phyloP scores from a whole-genome alignment of 352 stramenopile genomes.

The Blastocystis hominis region DNA sequence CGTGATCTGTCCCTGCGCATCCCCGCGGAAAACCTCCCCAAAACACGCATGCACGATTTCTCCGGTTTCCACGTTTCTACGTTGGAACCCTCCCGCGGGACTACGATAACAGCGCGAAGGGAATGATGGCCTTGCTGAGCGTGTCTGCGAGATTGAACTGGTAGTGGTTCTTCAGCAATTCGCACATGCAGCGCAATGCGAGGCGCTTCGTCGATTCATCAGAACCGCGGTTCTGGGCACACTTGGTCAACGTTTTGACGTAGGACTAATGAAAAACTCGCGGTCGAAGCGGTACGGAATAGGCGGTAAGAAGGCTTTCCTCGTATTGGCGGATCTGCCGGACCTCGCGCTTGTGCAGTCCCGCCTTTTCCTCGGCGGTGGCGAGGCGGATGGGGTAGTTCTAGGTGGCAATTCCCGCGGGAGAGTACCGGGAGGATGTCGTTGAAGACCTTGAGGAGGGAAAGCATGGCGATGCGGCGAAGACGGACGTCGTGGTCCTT shows the following conservation, averaged over 20 bases:
- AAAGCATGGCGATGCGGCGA: background rate
- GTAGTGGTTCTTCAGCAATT: constrained; percentile 22
- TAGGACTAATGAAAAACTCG: background rate
- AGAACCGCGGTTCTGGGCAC: background rate
- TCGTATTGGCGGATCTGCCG: constrained; percentile 23
- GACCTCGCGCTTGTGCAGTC: constrained; percentile 20
- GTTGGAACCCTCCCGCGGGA: too few species aligned
- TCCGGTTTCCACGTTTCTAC: background rate
- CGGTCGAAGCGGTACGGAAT: background rate
- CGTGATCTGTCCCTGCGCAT: constrained; percentile 29
- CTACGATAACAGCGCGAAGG: background rate
- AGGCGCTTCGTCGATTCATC: background rate
- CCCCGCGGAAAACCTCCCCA: constrained; percentile 3
- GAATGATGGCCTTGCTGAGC: constrained; percentile 10
- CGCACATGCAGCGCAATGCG: background rate
- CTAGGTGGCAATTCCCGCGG: background rate
- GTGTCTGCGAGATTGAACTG: constrained; percentile 49
- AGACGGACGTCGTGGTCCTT: background rate
- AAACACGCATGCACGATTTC: background rate
- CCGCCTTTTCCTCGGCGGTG: constrained; percentile 40
- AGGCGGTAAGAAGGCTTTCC: constrained; percentile 14
- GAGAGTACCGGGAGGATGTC: constrained; percentile 16
- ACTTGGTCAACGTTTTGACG: background rate
- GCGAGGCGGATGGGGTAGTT: constrained; percentile 38
- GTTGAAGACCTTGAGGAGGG: constrained; percentile 40